Evolutionary conservation across 352 stramenopile genomes (phyloP), one percentile per base, ranked within the genome.

Genomic region (Globisporangium mamillatum): DNA sequence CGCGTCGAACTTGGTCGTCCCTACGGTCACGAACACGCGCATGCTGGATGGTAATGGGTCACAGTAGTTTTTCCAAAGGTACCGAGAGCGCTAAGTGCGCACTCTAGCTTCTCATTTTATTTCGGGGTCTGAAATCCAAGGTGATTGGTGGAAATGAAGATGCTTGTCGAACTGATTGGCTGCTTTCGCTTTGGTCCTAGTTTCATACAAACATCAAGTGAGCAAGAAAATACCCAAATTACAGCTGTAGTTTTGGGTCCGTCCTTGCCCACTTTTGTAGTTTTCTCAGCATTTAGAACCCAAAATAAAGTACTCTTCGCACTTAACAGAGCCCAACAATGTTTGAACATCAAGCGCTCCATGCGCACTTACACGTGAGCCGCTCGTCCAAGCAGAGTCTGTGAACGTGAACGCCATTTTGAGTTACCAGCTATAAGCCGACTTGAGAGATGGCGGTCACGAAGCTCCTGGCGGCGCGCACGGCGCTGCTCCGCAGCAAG

Each of bases 1-100:
- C 64, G 79, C 86, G 58, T 98, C 92, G 72, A 98, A 98, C 64
- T 90, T 92, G 66, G 94, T 98, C 58, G 94, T 98, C n/a, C 94
- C 94, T 32, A 98, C 94, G 1, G 93, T 98, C 69, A 12, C 32
- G 32, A 38, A 38, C 32, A 32, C 29, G 29, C 29, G 29, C 29
- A 32, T 32, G 4, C 29, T 32, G 29, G 29, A 32, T 32, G 29
- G 29, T 32, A 32, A 32, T 32, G 32, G 86, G 86, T 29, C 36
- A 44, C 1, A 14, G 9, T 44, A 14, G 14, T 46, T 46, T 16
- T 46, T 46, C 14, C 38, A 16, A 4, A 18, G 38, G 10, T 1
- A 20, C 12, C 38, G 38, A 46, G 38, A 46, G 38, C 38, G 38
- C 38, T 46, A 46, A 46, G 38, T 46, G 38, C 38, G 38, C 38